Evolutionary conservation across 2,329 filamentous ascomycete species (phyloP).

Genomic region (Fusarium pseudonygamai): DNA sequence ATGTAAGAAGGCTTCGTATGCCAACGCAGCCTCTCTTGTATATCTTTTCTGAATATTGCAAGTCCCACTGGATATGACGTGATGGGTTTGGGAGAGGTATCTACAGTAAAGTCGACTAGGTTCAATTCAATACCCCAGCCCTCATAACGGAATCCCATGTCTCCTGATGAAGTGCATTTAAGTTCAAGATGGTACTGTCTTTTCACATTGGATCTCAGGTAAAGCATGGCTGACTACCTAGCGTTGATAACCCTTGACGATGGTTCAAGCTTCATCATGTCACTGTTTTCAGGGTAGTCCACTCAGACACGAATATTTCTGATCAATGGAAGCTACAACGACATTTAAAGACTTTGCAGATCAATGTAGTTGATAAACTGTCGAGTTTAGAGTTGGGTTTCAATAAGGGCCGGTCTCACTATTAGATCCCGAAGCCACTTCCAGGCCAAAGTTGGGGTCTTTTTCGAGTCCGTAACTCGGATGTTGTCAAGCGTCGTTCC

Average conservation of each 20-base stretch:
- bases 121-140: background rate
- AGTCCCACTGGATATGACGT: background rate
- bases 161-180: background rate
- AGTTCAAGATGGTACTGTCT: background rate
- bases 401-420: background rate
- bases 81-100: background rate
- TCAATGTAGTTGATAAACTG: background rate
- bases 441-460: background rate
- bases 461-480: background rate
- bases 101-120: background rate
- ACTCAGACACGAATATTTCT: background rate
- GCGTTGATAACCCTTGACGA: background rate
- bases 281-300: background rate
- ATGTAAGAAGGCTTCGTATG: background rate
- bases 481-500: slow-evolving; percentile 2
- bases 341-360: background rate
- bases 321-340: background rate
- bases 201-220: background rate
- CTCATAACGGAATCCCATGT: background rate
- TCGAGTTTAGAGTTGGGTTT: background rate
- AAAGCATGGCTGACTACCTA: background rate
- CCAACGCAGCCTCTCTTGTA: background rate
- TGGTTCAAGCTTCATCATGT: background rate
- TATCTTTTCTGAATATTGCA: background rate
- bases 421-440: slow-evolving; percentile 23